Evolutionary conservation across 2,329 filamentous ascomycete genomes (phyloP), one percentile per base, ranked within the genome.

Genomic region (Neurospora crassa): DNA sequence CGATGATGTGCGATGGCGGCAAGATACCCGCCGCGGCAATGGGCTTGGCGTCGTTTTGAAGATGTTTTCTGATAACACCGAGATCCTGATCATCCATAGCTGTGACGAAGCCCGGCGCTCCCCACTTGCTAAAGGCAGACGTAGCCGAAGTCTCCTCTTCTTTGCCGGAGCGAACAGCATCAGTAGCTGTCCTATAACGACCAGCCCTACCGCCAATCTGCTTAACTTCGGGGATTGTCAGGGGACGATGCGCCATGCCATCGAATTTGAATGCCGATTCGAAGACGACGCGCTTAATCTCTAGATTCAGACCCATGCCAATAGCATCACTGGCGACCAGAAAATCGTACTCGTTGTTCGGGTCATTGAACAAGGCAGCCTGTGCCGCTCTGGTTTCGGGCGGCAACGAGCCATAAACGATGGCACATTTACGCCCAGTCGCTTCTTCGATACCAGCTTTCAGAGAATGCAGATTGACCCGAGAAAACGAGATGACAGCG

Each of bases 251-350:
- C 5, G 83, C 81, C 0, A 75, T 78, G 1, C 91, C 91, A 73
- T 94, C 87, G 74, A 86, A 91, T 79, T 97, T 99, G 72, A 85
- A 82, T 2, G 90, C 86, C 0, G 90, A 86, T 77, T 97, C 93
- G 75, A 99, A 96, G 70, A 99, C 88, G 73, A 99, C 88, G 37
- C 96, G 91, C 78, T 94, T 96, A 79, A 97, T 93, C 81, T 90
- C 94, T 79, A 99, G 82, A 78, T 99, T 99, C 29, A 99, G 83
- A 1, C 96, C 96, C 95, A 99, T 98, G 45, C 96, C 96, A 73
- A 99, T 95, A 67, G 96, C 96, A 81, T 80, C 79, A 74, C 79
- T 97, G 10, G 96, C 96, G 37, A 96, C 94, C 6, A 99, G 84
- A 76, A 90, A 96, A 79, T 99, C 96, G 78, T 97, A 99, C 72